phyloP scores from a whole-genome alignment of 2,329 filamentous ascomycete species.

The Huntiella omanensis region DNA sequence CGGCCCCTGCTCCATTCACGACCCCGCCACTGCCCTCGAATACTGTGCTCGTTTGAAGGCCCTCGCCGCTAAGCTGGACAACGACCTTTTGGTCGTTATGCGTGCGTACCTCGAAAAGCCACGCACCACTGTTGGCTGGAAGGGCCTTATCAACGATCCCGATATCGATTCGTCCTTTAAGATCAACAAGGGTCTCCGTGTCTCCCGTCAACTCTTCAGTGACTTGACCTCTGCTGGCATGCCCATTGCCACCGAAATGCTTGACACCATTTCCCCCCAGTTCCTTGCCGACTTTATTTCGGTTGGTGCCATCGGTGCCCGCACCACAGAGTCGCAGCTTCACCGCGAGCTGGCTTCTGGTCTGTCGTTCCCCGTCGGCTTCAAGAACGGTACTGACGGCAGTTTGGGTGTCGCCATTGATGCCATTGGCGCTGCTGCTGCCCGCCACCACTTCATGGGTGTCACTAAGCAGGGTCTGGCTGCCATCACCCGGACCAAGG shows the following conservation, averaged over 20 bases:
- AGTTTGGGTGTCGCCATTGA: conserved; percentile 83
- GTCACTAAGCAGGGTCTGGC: conserved; percentile 95
- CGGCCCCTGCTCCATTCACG: conserved; percentile 93
- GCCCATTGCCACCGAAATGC: conserved; percentile 94
- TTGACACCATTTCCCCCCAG: conserved; percentile 96
- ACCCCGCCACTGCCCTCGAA: conserved; percentile 71
- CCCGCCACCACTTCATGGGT: conserved; percentile 94
- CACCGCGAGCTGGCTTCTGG: conserved; percentile 92
- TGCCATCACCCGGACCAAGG: conserved; percentile 79
- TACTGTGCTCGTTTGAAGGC: conserved; percentile 66
- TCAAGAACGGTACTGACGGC: conserved; percentile 98
- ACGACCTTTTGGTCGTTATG: conserved; percentile 87
- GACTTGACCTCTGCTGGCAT: conserved; percentile 75
- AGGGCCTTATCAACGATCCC: conserved; percentile 96
- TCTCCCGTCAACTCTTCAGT: conserved; percentile 83
- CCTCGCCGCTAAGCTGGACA: conserved; percentile 59
- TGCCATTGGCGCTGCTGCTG: conserved; percentile 70
- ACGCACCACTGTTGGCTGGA: conserved; percentile 95
- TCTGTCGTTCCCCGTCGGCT: conserved; percentile 91
- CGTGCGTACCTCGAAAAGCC: conserved; percentile 98
- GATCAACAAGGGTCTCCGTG: conserved; percentile 94
- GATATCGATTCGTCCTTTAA: conserved; percentile 94
- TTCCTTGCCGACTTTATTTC: conserved; percentile 93
- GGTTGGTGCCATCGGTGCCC: conserved; percentile 83
- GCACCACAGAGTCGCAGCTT: conserved; percentile 90